Percentiles rank a stretch among this genome's conserved stretches.
phyloP scores from a whole-genome alignment of 345 rosid species.

The Passiflora organensis region DNA sequence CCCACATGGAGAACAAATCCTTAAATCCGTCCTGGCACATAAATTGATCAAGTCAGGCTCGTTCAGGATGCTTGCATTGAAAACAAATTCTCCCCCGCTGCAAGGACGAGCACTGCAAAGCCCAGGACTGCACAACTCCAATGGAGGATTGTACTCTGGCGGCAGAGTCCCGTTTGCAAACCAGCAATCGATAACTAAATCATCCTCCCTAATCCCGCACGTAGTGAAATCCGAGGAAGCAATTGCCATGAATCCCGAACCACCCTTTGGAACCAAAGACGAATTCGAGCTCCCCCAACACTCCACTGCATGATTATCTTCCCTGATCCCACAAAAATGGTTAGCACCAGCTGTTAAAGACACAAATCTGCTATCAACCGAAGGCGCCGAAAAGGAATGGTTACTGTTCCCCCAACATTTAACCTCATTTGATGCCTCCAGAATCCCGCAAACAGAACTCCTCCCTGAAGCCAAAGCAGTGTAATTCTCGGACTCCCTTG shows the following conservation, averaged over 20 bases:
- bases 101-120: constrained; percentile 57
- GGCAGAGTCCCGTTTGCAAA: constrained; percentile 37
- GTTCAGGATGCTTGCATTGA: constrained; percentile 76
- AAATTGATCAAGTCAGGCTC: constrained; percentile 72
- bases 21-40: constrained; percentile 61
- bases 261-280: constrained; percentile 54
- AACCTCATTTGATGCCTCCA: constrained; percentile 39
- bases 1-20: constrained; percentile 70
- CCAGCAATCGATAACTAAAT: constrained; percentile 91
- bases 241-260: constrained; percentile 72
- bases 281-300: constrained; percentile 80
- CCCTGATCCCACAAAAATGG: constrained; percentile 79
- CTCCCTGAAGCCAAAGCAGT: constrained; percentile 51
- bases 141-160: constrained; percentile 63
- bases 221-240: constrained; percentile 81
- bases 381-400: constrained; percentile 30
- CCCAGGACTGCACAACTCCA: constrained; percentile 89
- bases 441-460: constrained; percentile 53
- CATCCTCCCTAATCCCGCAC: constrained; percentile 78
- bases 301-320: constrained; percentile 69
- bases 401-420: constrained; percentile 61
- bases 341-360: constrained; percentile 63
- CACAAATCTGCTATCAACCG: constrained; percentile 37
- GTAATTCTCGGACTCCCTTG: constrained; percentile 35
- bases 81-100: constrained; percentile 49